A percentile compares a stretch with the other conserved stretches of the same genome.
Conservation (phyloP, 148 eudicot genomes). For the Rhododendron kiyosumense region DNA sequence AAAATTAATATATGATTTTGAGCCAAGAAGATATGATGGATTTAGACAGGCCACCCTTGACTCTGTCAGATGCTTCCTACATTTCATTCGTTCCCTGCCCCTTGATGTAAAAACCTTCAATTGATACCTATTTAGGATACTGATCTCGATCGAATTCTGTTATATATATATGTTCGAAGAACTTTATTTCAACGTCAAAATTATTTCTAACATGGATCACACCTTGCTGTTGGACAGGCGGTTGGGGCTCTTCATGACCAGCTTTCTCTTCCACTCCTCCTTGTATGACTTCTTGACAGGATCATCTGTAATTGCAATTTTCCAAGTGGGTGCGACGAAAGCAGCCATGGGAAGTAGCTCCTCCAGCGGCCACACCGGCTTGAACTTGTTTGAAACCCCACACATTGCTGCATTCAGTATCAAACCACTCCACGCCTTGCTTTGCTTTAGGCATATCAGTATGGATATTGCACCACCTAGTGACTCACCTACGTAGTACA, state of each 20-base stretch:
- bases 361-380: conserved; percentile 45
- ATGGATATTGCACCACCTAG: conserved; percentile 40
- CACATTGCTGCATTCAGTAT: conserved; percentile 41
- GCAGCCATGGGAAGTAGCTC: conserved; percentile 34
- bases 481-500: conserved; percentile 13
- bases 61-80: no score
- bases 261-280: conserved; percentile 43
- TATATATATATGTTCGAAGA: no score
- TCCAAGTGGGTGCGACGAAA: conserved; percentile 35
- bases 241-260: conserved; percentile 32
- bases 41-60: no score
- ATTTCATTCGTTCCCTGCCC: no score
- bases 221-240: conserved; percentile 13
- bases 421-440: conserved; percentile 30
- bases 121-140: no score
- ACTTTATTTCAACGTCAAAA: neutral
- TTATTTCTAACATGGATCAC: neutral
- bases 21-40: no score
- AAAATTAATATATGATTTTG: no score
- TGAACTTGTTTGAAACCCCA: conserved; percentile 38
- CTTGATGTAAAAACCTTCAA: no score
- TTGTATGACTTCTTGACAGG: conserved; percentile 26
- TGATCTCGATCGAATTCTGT: no score
- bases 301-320: conserved; percentile 20
- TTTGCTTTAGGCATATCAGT: conserved; percentile 27